Evolutionary conservation across 371 early-diverging fungal species (phyloP).

Genomic region (Batrachochytrium dendrobatidis): DNA sequence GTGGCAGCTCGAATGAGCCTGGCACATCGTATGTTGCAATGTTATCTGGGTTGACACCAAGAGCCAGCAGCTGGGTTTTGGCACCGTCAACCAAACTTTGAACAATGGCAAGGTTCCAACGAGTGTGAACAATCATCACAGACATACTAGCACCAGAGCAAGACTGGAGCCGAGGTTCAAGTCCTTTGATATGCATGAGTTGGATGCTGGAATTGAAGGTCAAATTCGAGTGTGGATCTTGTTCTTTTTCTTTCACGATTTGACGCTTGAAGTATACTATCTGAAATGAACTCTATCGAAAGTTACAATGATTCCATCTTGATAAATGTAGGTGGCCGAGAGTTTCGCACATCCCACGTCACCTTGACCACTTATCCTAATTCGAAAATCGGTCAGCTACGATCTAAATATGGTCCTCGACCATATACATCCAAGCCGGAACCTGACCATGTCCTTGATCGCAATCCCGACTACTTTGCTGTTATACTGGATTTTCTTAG

Average conservation of each 20-base stretch:
- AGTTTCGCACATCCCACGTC: neutral
- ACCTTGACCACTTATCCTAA: neutral
- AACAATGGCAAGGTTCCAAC: constrained; percentile 87
- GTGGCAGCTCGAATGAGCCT: constrained; percentile 92
- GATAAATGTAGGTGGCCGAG: neutral
- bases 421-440: too few species aligned
- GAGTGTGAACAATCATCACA: constrained; percentile 84
- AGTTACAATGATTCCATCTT: neutral
- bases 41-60: constrained; percentile 63
- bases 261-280: too few species aligned
- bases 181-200: too few species aligned
- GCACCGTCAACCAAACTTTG: constrained; percentile 72
- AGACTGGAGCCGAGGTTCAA: too few species aligned
- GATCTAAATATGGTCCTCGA: too few species aligned
- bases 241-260: too few species aligned
- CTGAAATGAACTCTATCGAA: neutral
- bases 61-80: constrained; percentile 52
- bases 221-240: too few species aligned
- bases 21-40: constrained; percentile 74
- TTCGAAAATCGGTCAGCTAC: neutral
- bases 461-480: constrained; percentile 2
- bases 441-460: constrained; percentile 1
- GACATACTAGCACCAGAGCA: too few species aligned
- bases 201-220: too few species aligned
- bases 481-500: constrained; percentile 2